These are phyloP conservation scores for Curvularia spicifera DNA, from an alignment of 2,329 filamentous ascomycete genomes.

Conservation along the genomic window DNA sequence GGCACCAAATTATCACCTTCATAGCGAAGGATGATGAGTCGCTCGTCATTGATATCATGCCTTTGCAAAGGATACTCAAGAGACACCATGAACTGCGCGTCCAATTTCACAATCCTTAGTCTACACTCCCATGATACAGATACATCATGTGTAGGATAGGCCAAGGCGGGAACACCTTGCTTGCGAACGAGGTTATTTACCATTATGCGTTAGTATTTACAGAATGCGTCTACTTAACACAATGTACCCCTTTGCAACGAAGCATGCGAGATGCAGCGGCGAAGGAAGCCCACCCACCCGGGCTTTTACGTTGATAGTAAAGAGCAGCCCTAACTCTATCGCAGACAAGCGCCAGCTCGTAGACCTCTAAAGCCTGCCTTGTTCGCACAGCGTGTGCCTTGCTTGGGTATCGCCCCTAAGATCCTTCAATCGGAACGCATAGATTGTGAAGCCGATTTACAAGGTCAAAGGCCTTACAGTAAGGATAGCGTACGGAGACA, in stretches of 20 bases:
- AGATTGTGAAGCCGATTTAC: neutral
- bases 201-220: neutral
- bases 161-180: slow-evolving; percentile 2
- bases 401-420: slow-evolving; percentile 7
- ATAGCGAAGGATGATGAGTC: neutral
- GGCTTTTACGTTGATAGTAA: slow-evolving; percentile 10
- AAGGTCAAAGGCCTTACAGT: neutral
- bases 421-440: slow-evolving; percentile 1
- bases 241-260: slow-evolving; percentile 3
- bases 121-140: neutral
- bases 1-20: slow-evolving; percentile 8
- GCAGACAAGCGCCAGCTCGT: slow-evolving; percentile 1
- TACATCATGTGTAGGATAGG: slow-evolving; percentile 3
- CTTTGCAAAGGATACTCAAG: neutral
- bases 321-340: slow-evolving; percentile 14
- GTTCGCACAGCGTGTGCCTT: slow-evolving; percentile 5
- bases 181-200: slow-evolving; percentile 3
- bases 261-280: neutral
- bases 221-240: neutral
- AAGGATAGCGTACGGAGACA: slow-evolving; percentile 10
- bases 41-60: neutral
- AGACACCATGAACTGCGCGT: slow-evolving; percentile 1
- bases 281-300: slow-evolving; percentile 13
- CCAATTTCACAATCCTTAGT: slow-evolving; percentile 4
- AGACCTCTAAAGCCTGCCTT: slow-evolving; percentile 2